Evolutionary conservation across 2,329 filamentous ascomycete genomes (phyloP), one percentile per base, ranked within the genome.

Genomic region (Cladophialophora bantiana): DNA sequence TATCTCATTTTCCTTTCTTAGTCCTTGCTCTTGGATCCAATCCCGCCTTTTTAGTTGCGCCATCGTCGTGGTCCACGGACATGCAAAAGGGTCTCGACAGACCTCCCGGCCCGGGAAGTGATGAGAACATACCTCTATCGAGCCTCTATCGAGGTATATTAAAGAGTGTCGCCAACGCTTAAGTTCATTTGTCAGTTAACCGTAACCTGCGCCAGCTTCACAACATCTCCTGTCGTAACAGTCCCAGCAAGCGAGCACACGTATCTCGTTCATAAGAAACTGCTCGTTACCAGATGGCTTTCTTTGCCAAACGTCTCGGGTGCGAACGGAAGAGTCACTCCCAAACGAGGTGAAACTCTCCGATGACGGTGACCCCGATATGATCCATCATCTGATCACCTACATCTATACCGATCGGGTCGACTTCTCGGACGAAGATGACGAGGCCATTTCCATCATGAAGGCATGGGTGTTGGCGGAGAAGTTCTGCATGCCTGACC

Each of bases 391-490:
- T 2, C 40, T 70, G 32, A 20, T 67, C 15, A 34, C 40, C 40
- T 69, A 55, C 48, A 48, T 69, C 34, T 67, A 65, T 45, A 42
- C 7, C 18, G 13, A 31, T 10, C 15, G 10, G 18, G 31, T 65
- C 32, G 18, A 52, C 20, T 20, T 15, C 15, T 52, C 55, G 35
- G 53, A 18, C 7, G 7, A 18, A 9, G 35, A 38, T 13, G 31
- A 32, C 42, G 7, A 7, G 34, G 26, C 42, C 48, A 10, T 36
- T 12, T 7, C 5, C 15, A 15, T 45, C 7, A 40, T 68, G 15
- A 13, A 56, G 52, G 58, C 65, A 4, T 70, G 59, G 57, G 20
- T 66, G 9, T 53, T 68, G 7, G 68, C 62, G 31, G 68, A 66
- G n/a, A 68, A 68, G 38, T 60, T 63, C 31, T 36, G 36, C 50